Evolutionary conservation across 2,329 filamentous ascomycete species (phyloP).

Genomic region (Fusarium xylarioides): DNA sequence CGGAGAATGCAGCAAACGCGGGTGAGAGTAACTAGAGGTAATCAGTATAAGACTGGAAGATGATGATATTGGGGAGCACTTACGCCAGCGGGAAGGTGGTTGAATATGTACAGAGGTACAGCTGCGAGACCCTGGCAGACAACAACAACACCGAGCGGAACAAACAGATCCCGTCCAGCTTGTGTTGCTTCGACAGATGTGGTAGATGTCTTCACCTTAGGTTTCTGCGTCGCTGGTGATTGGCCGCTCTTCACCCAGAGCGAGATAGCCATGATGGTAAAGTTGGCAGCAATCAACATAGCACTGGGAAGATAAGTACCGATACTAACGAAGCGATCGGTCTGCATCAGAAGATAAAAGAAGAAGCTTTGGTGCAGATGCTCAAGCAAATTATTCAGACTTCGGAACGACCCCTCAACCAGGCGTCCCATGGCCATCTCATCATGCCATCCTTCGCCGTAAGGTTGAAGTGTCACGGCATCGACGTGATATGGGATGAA

Average conservation of each 20-base stretch:
- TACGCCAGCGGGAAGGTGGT: conserved; percentile 73
- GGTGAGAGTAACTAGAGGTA: conserved; percentile 63
- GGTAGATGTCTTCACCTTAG: conserved; percentile 45
- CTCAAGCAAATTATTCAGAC: conserved; percentile 94
- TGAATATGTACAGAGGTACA: conserved; percentile 87
- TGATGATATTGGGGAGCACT: conserved; percentile 42
- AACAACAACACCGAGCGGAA: conserved; percentile 78
- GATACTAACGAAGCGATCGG: conserved; percentile 94
- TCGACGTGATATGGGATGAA: conserved; percentile 99
- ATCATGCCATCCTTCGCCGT: conserved; percentile 93
- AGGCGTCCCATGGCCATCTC: conserved; percentile 94
- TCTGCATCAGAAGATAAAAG: conserved; percentile 94
- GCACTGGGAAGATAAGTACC: conserved; percentile 96
- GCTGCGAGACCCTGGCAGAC: conserved; percentile 79
- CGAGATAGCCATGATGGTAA: conserved; percentile 92
- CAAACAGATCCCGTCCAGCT: conserved; percentile 71
- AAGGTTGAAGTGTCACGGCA: conserved; percentile 90
- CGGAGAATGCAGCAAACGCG: conserved; percentile 67
- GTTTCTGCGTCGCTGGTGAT: conserved; percentile 40
- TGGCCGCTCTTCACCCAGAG: conserved; percentile 92
- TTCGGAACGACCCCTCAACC: conserved; percentile 89
- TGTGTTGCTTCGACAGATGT: conserved; percentile 27
- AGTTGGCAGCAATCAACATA: conserved; percentile 95
- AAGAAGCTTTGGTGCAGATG: conserved; percentile 99
- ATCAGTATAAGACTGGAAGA: background rate